phyloP scores from a whole-genome alignment of 352 stramenopile species.

The Phytophthora litchii region DNA sequence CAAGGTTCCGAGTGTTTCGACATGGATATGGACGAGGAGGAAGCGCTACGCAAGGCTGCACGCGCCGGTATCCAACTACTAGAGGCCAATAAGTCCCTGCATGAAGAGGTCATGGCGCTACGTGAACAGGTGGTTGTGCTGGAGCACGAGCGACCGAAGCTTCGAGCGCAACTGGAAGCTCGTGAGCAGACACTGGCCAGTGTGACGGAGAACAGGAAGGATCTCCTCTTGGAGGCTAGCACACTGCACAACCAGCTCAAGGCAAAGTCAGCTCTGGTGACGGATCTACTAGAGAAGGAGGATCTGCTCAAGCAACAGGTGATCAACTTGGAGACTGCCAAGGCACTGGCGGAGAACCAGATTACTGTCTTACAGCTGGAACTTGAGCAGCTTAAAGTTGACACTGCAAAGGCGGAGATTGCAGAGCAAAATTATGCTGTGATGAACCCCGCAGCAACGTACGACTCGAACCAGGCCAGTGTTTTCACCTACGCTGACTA shows the following conservation, averaged over 20 bases:
- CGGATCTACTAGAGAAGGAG: slow-evolving; percentile 58
- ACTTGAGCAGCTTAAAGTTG: slow-evolving; percentile 14
- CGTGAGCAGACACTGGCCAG: slow-evolving; percentile 46
- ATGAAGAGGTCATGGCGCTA: slow-evolving; percentile 62
- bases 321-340: slow-evolving; percentile 34
- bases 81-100: slow-evolving; percentile 75
- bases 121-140: slow-evolving; percentile 62
- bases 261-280: slow-evolving; percentile 63
- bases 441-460: slow-evolving; percentile 52
- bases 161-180: slow-evolving; percentile 45
- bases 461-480: slow-evolving; percentile 64
- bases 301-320: slow-evolving; percentile 45
- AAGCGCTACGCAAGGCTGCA: slow-evolving; percentile 66
- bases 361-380: slow-evolving; percentile 36
- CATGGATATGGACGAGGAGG: slow-evolving; percentile 59
- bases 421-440: slow-evolving; percentile 30
- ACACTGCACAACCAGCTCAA: slow-evolving; percentile 60
- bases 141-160: slow-evolving; percentile 53
- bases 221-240: slow-evolving; percentile 57
- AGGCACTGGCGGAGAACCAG: slow-evolving; percentile 45
- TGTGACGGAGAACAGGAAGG: slow-evolving; percentile 52
- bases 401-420: slow-evolving; percentile 18
- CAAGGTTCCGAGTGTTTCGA: slow-evolving; percentile 43
- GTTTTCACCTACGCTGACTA: slow-evolving; percentile 61
- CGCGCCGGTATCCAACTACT: slow-evolving; percentile 74